These are phyloP conservation scores for Chenopodium suecicum DNA, from an alignment of 148 eudicot species.

Conservation along the genomic window DNA sequence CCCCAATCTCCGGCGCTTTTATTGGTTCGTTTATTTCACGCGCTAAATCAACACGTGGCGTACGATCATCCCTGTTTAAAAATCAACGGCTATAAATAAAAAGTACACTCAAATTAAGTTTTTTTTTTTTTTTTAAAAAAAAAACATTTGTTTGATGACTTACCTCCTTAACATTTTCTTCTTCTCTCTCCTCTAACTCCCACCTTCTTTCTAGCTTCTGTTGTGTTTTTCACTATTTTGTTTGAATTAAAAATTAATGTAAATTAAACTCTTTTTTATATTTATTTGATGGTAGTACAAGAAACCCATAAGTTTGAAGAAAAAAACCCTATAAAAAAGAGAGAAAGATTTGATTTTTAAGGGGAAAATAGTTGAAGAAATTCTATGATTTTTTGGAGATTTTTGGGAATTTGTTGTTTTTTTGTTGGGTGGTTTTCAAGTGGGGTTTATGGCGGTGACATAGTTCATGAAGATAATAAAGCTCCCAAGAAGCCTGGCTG, in stretches of 20 bases:
- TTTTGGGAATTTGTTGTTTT: slow-evolving; percentile 8
- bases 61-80: not conserved
- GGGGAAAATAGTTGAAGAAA: not conserved
- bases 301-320: slow-evolving; percentile 7
- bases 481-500: slow-evolving; percentile 89
- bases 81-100: not conserved
- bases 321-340: not conserved
- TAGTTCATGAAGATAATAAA: slow-evolving; percentile 78
- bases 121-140: no score
- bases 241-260: not conserved
- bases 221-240: not conserved
- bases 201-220: slow-evolving; percentile 11
- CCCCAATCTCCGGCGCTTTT: not conserved
- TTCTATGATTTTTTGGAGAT: slow-evolving; percentile 21
- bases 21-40: not conserved
- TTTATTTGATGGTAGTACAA: slow-evolving; percentile 13
- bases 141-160: slow-evolving; percentile 15
- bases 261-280: not conserved
- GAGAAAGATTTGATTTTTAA: not conserved
- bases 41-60: not conserved
- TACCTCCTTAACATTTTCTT: not conserved
- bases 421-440: slow-evolving; percentile 18
- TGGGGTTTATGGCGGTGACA: slow-evolving; percentile 65
- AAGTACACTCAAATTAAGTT: not conserved
- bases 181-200: slow-evolving; percentile 4